phyloP scores from a whole-genome alignment of 2,329 filamentous ascomycete species.

The Colletotrichum coccodes region DNA sequence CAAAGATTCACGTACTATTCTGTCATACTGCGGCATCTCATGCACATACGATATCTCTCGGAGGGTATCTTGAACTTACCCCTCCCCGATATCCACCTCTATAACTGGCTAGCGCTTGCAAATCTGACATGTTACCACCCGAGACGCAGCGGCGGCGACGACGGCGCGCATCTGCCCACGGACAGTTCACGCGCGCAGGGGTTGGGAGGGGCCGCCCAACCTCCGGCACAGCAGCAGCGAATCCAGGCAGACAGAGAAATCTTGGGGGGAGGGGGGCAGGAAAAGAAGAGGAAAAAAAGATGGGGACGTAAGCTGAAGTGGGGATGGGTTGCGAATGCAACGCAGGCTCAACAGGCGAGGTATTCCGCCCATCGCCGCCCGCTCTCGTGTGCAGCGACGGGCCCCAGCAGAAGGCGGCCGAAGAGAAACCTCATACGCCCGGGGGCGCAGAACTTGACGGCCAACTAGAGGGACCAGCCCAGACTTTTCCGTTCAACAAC shows the following conservation, averaged over 20 bases:
- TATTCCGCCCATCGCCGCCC: constrained; percentile 21
- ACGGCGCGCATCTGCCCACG: constrained; percentile 25
- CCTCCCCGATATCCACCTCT: background rate
- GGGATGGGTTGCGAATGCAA: constrained; percentile 31
- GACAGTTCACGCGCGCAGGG: constrained; percentile 20
- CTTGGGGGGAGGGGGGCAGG: constrained; percentile 13
- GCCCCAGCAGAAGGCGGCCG: background rate
- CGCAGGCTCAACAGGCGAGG: constrained; percentile 29
- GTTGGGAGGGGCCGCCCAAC: background rate
- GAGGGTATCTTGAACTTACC: constrained; percentile 1
- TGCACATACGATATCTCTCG: constrained; percentile 15
- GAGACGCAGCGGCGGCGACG: constrained; percentile 27
- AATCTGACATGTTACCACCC: constrained; percentile 31
- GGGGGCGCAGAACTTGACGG: constrained; percentile 10
- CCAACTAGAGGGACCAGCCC: background rate
- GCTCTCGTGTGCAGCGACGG: constrained; percentile 4
- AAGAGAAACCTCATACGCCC: constrained; percentile 11
- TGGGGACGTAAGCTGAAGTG: too few species aligned
- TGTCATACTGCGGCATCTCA: constrained; percentile 26
- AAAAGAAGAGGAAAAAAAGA: constrained; percentile 7
- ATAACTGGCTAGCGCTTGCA: constrained; percentile 10
- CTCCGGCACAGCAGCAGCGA: background rate
- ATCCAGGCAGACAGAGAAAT: constrained; percentile 2
- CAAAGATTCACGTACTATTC: constrained; percentile 14
- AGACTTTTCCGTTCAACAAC: background rate